Conservation (phyloP, 2,329 filamentous ascomycete species). For the Trichophyton equinum region DNA sequence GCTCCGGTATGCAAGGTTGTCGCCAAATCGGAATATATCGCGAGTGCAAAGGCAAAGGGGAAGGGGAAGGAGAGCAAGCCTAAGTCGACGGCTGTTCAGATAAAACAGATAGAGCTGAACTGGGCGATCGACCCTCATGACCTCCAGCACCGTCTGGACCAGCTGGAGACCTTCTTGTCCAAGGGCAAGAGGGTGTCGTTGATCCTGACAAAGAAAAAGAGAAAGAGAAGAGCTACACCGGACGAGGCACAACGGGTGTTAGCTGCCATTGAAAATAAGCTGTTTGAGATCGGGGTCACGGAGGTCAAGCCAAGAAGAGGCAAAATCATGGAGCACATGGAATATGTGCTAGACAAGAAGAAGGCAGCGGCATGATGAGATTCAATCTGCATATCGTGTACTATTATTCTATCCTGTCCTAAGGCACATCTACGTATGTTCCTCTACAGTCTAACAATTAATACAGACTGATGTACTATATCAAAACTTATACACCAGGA, state of each 20-base stretch:
- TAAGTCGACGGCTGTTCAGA: slow-evolving; percentile 26
- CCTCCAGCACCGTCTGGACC: slow-evolving; percentile 56
- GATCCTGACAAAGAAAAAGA: slow-evolving; percentile 54
- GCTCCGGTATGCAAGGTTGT: slow-evolving; percentile 60
- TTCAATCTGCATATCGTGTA: not conserved
- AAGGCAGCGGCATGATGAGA: slow-evolving; percentile 2
- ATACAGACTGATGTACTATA: too few relatives aligned
- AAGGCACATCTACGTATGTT: not conserved
- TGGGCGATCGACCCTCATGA: slow-evolving; percentile 75
- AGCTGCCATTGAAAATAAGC: slow-evolving; percentile 35
- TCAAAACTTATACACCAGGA: too few relatives aligned
- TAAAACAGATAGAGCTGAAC: slow-evolving; percentile 76
- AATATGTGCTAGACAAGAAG: slow-evolving; percentile 27
- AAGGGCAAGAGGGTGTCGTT: slow-evolving; percentile 69
- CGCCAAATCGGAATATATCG: slow-evolving; percentile 37
- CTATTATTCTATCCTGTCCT: not conserved
- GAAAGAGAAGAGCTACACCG: slow-evolving; percentile 45
- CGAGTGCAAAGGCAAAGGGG: slow-evolving; percentile 25
- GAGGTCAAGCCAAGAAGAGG: slow-evolving; percentile 33
- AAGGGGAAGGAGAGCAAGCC: slow-evolving; percentile 29
- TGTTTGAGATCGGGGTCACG: slow-evolving; percentile 31
- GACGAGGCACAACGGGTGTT: slow-evolving; percentile 53
- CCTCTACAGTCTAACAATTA: too few relatives aligned
- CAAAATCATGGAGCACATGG: slow-evolving; percentile 26
- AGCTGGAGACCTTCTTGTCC: slow-evolving; percentile 54